Conservation (phyloP, 768 basidiomycete species). For the Kwoniella dendrophila region DNA sequence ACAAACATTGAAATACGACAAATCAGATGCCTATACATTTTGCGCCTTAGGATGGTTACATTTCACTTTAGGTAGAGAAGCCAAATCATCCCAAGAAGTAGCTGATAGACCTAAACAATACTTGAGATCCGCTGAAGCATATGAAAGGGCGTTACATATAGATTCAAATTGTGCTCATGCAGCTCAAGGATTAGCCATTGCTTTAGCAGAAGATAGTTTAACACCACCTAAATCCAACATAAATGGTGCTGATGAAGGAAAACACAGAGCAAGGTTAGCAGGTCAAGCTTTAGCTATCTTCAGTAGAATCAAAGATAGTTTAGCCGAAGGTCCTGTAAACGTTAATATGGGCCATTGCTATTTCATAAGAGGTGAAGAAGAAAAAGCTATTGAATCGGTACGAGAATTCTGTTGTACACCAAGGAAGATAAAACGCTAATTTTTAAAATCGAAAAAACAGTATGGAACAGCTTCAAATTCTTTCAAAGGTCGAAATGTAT, state of each 20-base stretch:
- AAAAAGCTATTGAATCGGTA: slow-evolving; percentile 93
- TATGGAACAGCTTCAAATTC: slow-evolving; percentile 89
- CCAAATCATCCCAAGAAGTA: slow-evolving; percentile 61
- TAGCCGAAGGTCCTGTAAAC: slow-evolving; percentile 81
- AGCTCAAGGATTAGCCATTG: slow-evolving; percentile 92
- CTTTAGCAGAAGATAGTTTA: slow-evolving; percentile 86
- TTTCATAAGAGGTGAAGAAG: slow-evolving; percentile 88
- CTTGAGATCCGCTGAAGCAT: slow-evolving; percentile 82
- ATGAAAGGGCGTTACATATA: slow-evolving; percentile 81
- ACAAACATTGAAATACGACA: slow-evolving; percentile 78
- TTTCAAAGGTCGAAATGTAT: slow-evolving; percentile 71
- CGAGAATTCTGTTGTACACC: slow-evolving; percentile 32
- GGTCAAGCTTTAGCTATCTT: slow-evolving; percentile 87
- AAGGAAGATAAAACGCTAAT: background rate
- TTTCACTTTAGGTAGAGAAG: slow-evolving; percentile 85
- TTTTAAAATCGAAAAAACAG: slow-evolving; percentile 57
- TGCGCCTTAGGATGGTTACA: slow-evolving; percentile 85
- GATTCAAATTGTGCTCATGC: slow-evolving; percentile 88
- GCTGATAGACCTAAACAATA: slow-evolving; percentile 78
- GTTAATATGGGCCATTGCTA: slow-evolving; percentile 97
- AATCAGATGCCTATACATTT: slow-evolving; percentile 85
- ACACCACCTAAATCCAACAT: slow-evolving; percentile 64
- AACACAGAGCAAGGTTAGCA: slow-evolving; percentile 65
- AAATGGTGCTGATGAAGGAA: slow-evolving; percentile 63
- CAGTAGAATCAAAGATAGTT: slow-evolving; percentile 83